Evolutionary conservation across 2,329 filamentous ascomycete species (phyloP), one percentile per base, ranked within the genome.

Genomic region (Ophiostoma piceae): DNA sequence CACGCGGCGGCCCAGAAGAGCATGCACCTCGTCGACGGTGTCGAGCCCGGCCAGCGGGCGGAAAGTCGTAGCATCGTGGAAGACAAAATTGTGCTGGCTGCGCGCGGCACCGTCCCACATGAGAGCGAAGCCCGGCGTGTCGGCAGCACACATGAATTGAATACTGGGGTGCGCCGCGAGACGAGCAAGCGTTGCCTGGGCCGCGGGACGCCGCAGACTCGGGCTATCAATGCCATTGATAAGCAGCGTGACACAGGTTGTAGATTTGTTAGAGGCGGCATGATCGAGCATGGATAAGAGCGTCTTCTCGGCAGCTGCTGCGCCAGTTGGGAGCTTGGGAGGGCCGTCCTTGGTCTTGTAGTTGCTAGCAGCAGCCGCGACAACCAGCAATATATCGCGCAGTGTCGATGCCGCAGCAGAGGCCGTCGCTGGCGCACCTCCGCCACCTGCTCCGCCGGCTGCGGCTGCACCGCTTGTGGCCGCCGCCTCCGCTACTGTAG

Each of bases 21-120:
- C 89, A 77, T 97, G 92, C 16, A 98, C 93, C 73, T 93, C 91
- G 77, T 98, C 93, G 2, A 98, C 92, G 1, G 92, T 88, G 75
- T 96, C 92, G 2, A 85, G 84, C 12, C 84, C 82, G 16, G 69
- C 68, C 74, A 91, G 92, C 0, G 92, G 85, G 0, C 86, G 84
- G 76, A 97, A 97, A 0, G 95, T 98, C 0, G 95, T 98, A 75
- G 90, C 90, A 80, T 99, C 94, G 80, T 99, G 95, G 79, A 96
- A 97, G 37, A 92, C 82, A 74, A 97, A 94, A 92, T 37, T 91
- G 87, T 19, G 92, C 90, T 66, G 71, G 66, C 69, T 72, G 67
- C 91, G 90, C n/a, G 94, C 84, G 69, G 89, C 89, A 68, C 92
- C 89, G 79, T 97, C 93, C 94, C 94, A 99, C 67, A 98, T 84